phyloP scores from a whole-genome alignment of 2,329 filamentous ascomycete species.

The Aspergillus costaricaensis region DNA sequence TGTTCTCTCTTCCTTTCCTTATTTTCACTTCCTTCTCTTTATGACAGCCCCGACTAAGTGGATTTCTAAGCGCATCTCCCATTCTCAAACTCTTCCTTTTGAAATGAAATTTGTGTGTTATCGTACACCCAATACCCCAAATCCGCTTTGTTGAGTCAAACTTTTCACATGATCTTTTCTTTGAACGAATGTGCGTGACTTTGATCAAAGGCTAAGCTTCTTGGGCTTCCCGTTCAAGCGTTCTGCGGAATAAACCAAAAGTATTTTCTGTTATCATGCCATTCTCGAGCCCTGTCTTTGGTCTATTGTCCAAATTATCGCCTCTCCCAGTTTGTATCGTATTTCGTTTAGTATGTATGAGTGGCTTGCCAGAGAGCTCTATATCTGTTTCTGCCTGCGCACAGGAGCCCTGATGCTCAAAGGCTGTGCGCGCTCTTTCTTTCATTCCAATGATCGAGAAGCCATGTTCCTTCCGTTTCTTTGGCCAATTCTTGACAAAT shows the following conservation, averaged over 20 bases:
- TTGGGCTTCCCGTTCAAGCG: slow-evolving; percentile 36
- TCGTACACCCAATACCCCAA: slow-evolving; percentile 48
- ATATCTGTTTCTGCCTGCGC: slow-evolving; percentile 16
- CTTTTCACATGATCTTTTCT: slow-evolving; percentile 30
- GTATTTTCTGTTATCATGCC: slow-evolving; percentile 30
- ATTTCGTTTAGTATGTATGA: slow-evolving; percentile 25
- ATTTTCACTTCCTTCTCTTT: slow-evolving; percentile 21
- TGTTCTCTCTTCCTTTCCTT: slow-evolving; percentile 23
- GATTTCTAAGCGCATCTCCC: slow-evolving; percentile 41
- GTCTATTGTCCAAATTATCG: slow-evolving; percentile 23
- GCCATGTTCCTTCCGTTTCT: neutral
- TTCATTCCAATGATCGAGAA: slow-evolving; percentile 4
- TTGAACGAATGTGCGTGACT: slow-evolving; percentile 35
- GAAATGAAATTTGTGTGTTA: slow-evolving; percentile 47
- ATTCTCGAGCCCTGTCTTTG: slow-evolving; percentile 22
- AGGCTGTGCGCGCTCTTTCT: slow-evolving; percentile 24
- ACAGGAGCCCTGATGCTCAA: slow-evolving; percentile 19
- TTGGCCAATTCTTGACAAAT: neutral
- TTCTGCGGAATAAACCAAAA: slow-evolving; percentile 41
- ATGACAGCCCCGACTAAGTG: slow-evolving; percentile 36
- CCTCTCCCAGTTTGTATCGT: slow-evolving; percentile 27
- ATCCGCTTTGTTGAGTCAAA: slow-evolving; percentile 39
- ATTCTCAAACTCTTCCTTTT: slow-evolving; percentile 40
- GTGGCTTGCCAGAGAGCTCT: slow-evolving; percentile 17
- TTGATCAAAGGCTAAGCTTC: slow-evolving; percentile 32